Evolutionary conservation across 495 filamentous ascomycete genomes (phyloP).

Genomic region (Staphylotrichum longicolle): DNA sequence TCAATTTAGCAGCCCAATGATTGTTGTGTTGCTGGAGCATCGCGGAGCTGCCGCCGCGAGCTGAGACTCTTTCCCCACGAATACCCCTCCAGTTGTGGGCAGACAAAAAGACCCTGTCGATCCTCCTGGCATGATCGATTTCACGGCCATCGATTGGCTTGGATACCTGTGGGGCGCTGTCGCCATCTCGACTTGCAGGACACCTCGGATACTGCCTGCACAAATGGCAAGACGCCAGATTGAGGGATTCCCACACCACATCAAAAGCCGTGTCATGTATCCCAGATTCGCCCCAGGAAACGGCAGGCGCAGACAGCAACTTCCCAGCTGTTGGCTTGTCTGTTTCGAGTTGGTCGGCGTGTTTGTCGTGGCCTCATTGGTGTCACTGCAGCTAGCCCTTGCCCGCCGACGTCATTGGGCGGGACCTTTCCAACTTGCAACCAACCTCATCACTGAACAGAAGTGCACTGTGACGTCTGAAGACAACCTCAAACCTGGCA

Average conservation of each 20-base stretch:
- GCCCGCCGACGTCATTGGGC: constrained; percentile 23
- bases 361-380: not conserved
- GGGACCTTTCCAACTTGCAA: not conserved
- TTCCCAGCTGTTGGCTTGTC: not conserved
- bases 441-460: constrained; percentile 1
- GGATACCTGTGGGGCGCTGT: not conserved
- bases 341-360: not conserved
- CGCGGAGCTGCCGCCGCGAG: not conserved
- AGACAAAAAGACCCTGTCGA: constrained; percentile 16
- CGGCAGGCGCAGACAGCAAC: not conserved
- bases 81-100: not conserved
- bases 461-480: constrained; percentile 19
- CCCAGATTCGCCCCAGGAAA: no score
- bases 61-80: not conserved
- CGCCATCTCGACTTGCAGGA: constrained; percentile 3
- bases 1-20: not conserved
- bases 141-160: not conserved
- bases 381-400: not conserved
- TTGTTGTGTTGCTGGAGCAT: not conserved
- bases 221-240: not conserved
- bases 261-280: no score
- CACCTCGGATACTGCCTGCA: not conserved
- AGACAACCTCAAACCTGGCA: constrained; percentile 14
- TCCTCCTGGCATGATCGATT: not conserved
- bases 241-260: not conserved